Conservation (phyloP, 345 rosid species). For the Geranium brycei region DNA sequence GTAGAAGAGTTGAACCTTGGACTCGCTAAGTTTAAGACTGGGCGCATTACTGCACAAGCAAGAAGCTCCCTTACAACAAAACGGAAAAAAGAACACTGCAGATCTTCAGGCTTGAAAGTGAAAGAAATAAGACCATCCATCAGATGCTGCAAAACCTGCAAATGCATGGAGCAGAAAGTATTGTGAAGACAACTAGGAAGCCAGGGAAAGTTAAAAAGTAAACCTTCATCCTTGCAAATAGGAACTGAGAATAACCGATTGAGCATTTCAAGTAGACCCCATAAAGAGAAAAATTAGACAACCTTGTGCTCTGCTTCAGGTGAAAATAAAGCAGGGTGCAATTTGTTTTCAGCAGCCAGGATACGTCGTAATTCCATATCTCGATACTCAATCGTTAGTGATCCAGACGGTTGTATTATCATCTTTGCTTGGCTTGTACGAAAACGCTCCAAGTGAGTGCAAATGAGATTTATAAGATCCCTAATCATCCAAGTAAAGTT, state of each 20-base stretch:
- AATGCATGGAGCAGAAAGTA: constrained; percentile 9
- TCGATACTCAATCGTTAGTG: constrained; percentile 42
- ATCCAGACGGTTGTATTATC: constrained; percentile 34
- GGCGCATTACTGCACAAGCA: constrained; percentile 89
- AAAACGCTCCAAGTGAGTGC: constrained; percentile 72
- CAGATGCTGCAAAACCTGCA: constrained; percentile 87
- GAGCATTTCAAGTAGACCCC: not conserved
- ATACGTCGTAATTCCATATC: constrained; percentile 52
- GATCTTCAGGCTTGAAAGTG: constrained; percentile 78
- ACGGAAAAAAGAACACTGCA: constrained; percentile 68
- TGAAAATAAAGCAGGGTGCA: constrained; percentile 95
- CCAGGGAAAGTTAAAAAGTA: constrained; percentile 5
- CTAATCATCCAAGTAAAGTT: constrained; percentile 42
- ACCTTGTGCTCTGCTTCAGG: constrained; percentile 95
- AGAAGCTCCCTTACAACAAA: constrained; percentile 80
- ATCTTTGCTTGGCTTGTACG: constrained; percentile 65
- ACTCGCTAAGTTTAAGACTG: constrained; percentile 73
- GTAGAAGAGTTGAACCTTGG: constrained; percentile 46
- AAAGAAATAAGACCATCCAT: constrained; percentile 69
- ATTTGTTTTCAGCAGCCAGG: constrained; percentile 63
- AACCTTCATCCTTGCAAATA: not conserved
- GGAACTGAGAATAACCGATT: constrained; percentile 9
- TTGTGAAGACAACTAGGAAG: constrained; percentile 6
- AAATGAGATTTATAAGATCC: constrained; percentile 67
- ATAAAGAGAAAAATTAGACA: not conserved